These are phyloP conservation scores for Phaeosphaeriaceae sp. DNA, from an alignment of 2,329 filamentous ascomycete genomes.

Conservation along the genomic window DNA sequence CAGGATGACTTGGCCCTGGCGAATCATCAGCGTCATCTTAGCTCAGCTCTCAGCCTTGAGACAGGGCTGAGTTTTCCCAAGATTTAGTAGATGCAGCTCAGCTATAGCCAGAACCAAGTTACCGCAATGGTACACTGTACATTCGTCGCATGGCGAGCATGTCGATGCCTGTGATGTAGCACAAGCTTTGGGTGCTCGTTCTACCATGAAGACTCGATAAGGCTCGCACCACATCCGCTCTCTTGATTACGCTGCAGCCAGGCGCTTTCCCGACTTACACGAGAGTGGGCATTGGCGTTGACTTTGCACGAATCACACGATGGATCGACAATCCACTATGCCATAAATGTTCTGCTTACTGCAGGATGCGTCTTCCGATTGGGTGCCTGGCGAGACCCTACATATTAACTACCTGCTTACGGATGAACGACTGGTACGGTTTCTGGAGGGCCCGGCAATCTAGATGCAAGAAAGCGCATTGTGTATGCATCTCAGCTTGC, in stretches of 20 bases:
- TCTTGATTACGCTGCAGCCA: conserved; percentile 12
- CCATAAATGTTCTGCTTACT: conserved; percentile 15
- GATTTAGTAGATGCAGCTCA: conserved; percentile 1
- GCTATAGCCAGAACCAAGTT: background rate
- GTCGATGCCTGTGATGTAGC: background rate
- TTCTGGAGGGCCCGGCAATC: conserved; percentile 11
- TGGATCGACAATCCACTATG: conserved; percentile 8
- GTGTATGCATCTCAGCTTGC: conserved; percentile 18
- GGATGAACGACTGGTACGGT: conserved; percentile 17
- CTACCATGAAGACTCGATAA: background rate
- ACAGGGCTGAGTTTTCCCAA: conserved; percentile 17
- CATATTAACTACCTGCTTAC: conserved; percentile 22
- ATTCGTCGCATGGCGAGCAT: background rate
- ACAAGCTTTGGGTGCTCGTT: background rate
- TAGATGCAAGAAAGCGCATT: conserved; percentile 15
- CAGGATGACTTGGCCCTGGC: conserved; percentile 15
- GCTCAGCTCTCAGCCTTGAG: conserved; percentile 23
- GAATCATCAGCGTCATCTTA: conserved; percentile 22
- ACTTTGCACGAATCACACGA: conserved; percentile 14
- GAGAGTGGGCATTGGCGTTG: conserved; percentile 8
- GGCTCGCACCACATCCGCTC: conserved; percentile 12
- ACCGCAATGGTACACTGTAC: background rate
- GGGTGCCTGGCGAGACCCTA: conserved; percentile 10
- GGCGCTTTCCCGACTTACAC: conserved; percentile 11
- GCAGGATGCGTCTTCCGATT: conserved; percentile 15